A percentile compares a stretch with the other conserved stretches of the same genome.
Evolutionary conservation across 139 green algal genomes (phyloP).

Genomic region (Astrephomene gubernaculifera): DNA sequence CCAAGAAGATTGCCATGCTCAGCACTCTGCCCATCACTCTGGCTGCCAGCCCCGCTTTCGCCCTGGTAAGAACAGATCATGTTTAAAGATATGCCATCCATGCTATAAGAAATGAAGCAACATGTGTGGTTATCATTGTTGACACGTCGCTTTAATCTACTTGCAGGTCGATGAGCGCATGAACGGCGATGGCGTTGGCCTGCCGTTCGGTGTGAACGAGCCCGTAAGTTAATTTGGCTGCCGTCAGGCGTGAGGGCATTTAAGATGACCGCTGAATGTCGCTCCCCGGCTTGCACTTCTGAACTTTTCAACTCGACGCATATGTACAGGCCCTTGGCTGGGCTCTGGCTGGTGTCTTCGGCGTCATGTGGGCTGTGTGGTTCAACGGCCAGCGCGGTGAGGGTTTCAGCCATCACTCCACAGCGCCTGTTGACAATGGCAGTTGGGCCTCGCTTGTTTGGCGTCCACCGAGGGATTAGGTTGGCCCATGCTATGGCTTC

Average conservation of each 20-base stretch:
- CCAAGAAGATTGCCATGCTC: conserved; percentile 58
- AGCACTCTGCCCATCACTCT: conserved; percentile 57
- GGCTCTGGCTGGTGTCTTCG: conserved; percentile 62
- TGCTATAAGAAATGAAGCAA: not conserved
- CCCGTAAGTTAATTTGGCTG: conserved; percentile 27
- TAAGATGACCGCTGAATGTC: not conserved
- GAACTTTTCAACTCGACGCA: not conserved
- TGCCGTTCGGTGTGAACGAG: conserved; percentile 75
- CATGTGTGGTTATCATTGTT: not conserved
- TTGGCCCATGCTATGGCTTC: too few relatives aligned
- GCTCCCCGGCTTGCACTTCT: too few relatives aligned
- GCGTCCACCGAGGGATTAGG: too few relatives aligned
- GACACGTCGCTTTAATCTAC: not conserved
- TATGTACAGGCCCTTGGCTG: conserved; percentile 58
- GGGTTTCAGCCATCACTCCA: too few relatives aligned
- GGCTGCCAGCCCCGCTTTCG: conserved; percentile 66
- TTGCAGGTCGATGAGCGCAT: conserved; percentile 80
- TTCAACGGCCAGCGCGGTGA: conserved; percentile 58
- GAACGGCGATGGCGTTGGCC: conserved; percentile 78
- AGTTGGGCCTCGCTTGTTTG: too few relatives aligned
- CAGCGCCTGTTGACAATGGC: too few relatives aligned
- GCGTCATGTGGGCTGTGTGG: conserved; percentile 66
- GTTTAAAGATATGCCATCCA: not conserved
- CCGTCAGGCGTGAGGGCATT: too few relatives aligned
- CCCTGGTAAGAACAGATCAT: conserved; percentile 56